Evolutionary conservation across 164 flowering plant species (phyloP), one percentile per base, ranked within the genome.

Genomic region (Vitis rupestris): DNA sequence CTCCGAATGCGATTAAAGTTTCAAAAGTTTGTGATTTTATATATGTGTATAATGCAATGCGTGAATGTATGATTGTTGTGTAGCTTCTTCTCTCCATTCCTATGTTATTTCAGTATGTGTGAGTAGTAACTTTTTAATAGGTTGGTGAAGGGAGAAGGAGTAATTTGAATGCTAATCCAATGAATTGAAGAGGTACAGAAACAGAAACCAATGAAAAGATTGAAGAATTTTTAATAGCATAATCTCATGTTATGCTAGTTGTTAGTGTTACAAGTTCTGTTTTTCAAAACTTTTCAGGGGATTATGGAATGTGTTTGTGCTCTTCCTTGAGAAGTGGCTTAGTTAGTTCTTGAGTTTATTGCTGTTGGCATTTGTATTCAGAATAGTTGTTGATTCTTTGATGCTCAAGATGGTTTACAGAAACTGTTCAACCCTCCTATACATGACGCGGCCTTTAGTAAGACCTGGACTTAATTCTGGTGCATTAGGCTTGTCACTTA

Each of bases 261-360:
- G 10, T 63, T 16, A 9, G 5, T 10, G 54, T 31, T 44, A 29
- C 3, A 16, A 58, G 14, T 13, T 68, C 37, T 51, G 27, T 30
- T 10, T 19, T 70, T 11, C n/a, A 5, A 67, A 62, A n/a, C 57
- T 16, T 69, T 79, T 66, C 80, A 95, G 99, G 97, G 92, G 6
- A 87, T 93, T 58, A 95, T 95, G 99, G 99, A 95, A 72, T 96
- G 97, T 50, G 97, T 93, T 4, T 95, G 98, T 78, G 91, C 97
- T 56, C 97, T 95, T 71, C 92, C 98, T 68, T 79, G 91, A 44
- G 92, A 88, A 74, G 79, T 95, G 72, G 92, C 91, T 68, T 93
- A 89, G 83, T 82, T 95, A 74, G 97, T 95, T 76, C 85, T 91
- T 52, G 93, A 89, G 66, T 95, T 95, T 75, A 91, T 93, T 74